A percentile compares a stretch with the other conserved stretches of the same genome.
These are phyloP conservation scores for Trichoderma brevicompactum DNA, from an alignment of 2,329 filamentous ascomycete genomes.

Conservation along the genomic window DNA sequence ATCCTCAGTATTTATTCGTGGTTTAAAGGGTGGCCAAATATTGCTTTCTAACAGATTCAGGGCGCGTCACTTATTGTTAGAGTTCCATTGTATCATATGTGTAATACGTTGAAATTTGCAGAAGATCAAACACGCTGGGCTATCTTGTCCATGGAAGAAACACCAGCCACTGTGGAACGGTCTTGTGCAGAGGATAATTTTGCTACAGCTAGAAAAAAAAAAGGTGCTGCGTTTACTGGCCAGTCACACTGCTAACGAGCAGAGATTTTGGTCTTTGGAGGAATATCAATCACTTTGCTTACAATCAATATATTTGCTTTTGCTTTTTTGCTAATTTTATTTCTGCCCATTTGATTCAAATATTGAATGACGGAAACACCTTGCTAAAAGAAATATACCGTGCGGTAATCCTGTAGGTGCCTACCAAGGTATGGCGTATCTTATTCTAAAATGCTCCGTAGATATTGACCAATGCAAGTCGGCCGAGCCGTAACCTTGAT, in stretches of 20 bases:
- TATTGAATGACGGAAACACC: not conserved
- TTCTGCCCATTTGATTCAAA: not conserved
- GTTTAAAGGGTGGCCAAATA: conserved; percentile 1
- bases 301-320: conserved; percentile 18
- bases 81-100: conserved; percentile 34
- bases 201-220: not conserved
- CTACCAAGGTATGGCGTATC: not conserved
- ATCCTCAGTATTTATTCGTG: conserved; percentile 21
- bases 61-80: conserved; percentile 26
- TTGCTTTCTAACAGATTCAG: conserved; percentile 21
- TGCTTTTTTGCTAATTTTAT: conserved; percentile 18
- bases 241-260: not conserved
- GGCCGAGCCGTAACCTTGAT: too few relatives aligned
- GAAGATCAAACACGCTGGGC: not conserved
- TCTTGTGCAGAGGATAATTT: not conserved
- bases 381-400: too few relatives aligned
- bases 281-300: conserved; percentile 1
- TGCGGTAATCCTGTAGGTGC: too few relatives aligned
- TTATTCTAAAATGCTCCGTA: too few relatives aligned
- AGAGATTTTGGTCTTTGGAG: not conserved
- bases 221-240: not conserved
- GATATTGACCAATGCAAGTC: too few relatives aligned
- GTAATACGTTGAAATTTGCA: conserved; percentile 31
- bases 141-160: not conserved
- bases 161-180: not conserved